phyloP scores from a whole-genome alignment of 371 early-diverging fungal genomes.

The Globomyces sp. region DNA sequence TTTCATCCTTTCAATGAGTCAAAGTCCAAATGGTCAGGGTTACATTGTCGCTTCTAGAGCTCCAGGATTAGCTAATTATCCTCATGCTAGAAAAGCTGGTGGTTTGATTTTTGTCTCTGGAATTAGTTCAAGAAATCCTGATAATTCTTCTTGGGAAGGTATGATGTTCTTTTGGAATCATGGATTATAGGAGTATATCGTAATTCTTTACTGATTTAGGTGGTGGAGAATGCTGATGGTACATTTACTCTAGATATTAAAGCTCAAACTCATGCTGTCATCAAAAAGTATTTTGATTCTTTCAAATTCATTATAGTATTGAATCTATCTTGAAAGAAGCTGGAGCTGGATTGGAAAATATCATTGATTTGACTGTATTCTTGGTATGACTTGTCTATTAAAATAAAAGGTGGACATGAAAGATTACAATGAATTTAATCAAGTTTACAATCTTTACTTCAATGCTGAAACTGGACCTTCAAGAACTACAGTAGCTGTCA shows the following conservation, averaged over 20 bases:
- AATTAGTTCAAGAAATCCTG: conserved; percentile 56
- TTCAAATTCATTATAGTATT: conserved; percentile 40
- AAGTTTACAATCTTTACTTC: conserved; percentile 46
- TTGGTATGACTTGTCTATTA: conserved; percentile 31
- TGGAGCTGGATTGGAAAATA: conserved; percentile 50
- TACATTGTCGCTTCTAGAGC: conserved; percentile 54
- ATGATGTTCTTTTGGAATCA: conserved; percentile 2
- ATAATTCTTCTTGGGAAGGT: conserved; percentile 52
- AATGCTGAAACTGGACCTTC: conserved; percentile 32
- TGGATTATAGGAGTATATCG: neutral
- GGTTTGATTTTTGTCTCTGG: conserved; percentile 64
- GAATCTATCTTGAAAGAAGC: conserved; percentile 48
- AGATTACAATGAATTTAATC: conserved; percentile 62
- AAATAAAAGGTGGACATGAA: conserved; percentile 48
- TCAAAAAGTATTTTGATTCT: conserved; percentile 51
- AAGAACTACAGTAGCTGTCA: conserved; percentile 44
- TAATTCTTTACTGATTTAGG: neutral
- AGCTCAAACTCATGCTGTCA: conserved; percentile 60
- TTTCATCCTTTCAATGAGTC: too few relatives aligned
- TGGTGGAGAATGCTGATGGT: conserved; percentile 47
- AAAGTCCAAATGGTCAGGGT: conserved; percentile 45
- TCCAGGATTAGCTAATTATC: conserved; percentile 64
- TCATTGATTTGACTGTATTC: conserved; percentile 68
- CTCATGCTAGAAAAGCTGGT: conserved; percentile 57
- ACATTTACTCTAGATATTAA: conserved; percentile 54